Evolutionary conservation across 2,329 filamentous ascomycete species (phyloP).

Genomic region (Sporothrix variecibatus): DNA sequence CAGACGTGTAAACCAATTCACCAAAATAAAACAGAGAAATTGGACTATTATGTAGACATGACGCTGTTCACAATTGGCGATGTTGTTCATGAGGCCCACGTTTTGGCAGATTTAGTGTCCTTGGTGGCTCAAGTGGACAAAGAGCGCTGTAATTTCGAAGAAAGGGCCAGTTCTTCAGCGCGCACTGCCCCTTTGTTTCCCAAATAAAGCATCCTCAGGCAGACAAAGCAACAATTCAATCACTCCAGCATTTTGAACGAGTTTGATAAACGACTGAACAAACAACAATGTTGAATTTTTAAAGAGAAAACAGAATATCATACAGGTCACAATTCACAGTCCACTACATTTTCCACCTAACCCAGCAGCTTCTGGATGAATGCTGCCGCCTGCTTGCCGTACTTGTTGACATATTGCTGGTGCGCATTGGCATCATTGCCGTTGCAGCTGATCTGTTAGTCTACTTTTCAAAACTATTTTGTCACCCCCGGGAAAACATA

Average conservation of each 20-base stretch:
- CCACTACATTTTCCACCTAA: not conserved
- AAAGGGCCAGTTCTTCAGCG: not conserved
- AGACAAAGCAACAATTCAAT: not conserved
- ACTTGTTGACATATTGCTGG: slow-evolving; percentile 64
- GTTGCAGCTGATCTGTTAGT: slow-evolving; percentile 55
- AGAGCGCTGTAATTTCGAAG: not conserved
- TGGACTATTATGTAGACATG: not conserved
- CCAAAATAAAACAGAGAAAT: not conserved
- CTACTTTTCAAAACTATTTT: not conserved
- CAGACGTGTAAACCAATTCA: not conserved
- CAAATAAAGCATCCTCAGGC: not conserved
- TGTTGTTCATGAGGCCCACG: not conserved
- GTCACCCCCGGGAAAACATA: not conserved
- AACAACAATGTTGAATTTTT: not conserved
- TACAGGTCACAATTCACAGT: not conserved
- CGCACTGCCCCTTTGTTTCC: not conserved
- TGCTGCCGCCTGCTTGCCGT: slow-evolving; percentile 58
- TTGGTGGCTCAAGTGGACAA: not conserved
- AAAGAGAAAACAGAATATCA: not conserved
- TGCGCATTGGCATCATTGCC: slow-evolving; percentile 62
- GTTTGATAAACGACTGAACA: no score
- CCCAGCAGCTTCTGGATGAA: slow-evolving; percentile 53
- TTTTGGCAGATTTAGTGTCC: not conserved
- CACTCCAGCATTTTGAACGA: not conserved
- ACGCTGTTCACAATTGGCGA: not conserved